Base-by-base conservation (phyloP, 768 basidiomycete species). In the Mycena rosella region DNA sequence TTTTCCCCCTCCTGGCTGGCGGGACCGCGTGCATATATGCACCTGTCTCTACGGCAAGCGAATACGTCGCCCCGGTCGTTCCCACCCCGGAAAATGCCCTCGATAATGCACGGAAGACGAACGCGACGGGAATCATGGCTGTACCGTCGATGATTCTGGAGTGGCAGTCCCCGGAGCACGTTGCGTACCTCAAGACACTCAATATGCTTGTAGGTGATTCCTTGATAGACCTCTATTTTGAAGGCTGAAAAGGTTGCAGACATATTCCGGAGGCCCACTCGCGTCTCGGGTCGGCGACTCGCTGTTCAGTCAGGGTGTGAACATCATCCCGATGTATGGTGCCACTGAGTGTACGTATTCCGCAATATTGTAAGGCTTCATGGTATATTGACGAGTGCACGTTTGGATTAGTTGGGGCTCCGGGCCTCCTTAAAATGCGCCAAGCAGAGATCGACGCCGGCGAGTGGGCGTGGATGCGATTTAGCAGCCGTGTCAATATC, bases 21-120 rank as follows among this genome's bases (percentile, higher is more conserved):
- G 40, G 63, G 2, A 68, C 78, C 11, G 72, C 77, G 1, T 74
- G 67, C 13, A 53, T 85, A 3, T 82, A 76, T 62, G 75, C 82
- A 15, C 67, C 71, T 4, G n/a, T n/a, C 97, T 73, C 74, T 17
- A 69, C 63, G n/a, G 63, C 72, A 13, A 65, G 56, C 13, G 59
- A 71, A 10, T 65, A 68, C 0, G 26, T 66, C 15, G 70, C 74
- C 27, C 85, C 85, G 3, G 62, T 81, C 6, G 74, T 77, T 30
- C 80, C 84, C 2, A 82, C 81, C 14, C 73, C 82, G 3, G 74
- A 81, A 3, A 84, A 82, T 61, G 77, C 84, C 38, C 63, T 86
- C 8, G 77, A 82, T 7, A 78, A 79, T 54, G 69, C 78, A 13
- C 69, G 70, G 17, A 63, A 73, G 34, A 77, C 75, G 0, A 72